A percentile compares a stretch with the other conserved stretches of the same genome.
phyloP scores from a whole-genome alignment of 345 rosid species.

The Adansonia digitata region DNA sequence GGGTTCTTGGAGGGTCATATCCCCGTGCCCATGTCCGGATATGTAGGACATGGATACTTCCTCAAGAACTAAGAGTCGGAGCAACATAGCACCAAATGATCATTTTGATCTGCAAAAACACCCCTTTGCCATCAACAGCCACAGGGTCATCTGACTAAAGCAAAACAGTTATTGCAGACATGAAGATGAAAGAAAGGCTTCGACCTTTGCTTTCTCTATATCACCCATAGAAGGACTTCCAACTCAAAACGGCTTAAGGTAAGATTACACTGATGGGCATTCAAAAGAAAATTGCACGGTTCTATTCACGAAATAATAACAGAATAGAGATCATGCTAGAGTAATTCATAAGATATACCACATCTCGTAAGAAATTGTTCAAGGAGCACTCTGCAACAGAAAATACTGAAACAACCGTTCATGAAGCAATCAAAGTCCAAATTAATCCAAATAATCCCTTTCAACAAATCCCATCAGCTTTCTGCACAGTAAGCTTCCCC shows the following conservation, averaged over 20 bases:
- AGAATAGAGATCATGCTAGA: background rate
- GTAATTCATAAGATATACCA: background rate
- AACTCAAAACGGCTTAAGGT: background rate
- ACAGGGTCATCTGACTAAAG: background rate
- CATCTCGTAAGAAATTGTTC: background rate
- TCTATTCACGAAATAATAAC: background rate
- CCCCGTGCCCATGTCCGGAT: too few species aligned
- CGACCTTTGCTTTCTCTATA: background rate
- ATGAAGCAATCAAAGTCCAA: background rate
- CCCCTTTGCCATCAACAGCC: too few species aligned
- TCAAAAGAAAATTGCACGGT: background rate
- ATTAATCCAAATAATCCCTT: background rate
- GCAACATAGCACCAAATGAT: background rate
- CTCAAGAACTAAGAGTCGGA: background rate
- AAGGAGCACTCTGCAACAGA: background rate
- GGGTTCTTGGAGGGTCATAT: too few species aligned
- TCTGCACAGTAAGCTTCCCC: background rate
- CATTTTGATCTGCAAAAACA: background rate
- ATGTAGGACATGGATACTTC: background rate
- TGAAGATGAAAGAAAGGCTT: background rate
- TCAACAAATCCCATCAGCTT: background rate
- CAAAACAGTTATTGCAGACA: background rate
- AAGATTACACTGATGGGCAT: background rate
- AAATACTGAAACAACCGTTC: background rate
- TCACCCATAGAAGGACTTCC: background rate